Evolutionary conservation across 345 rosid genomes (phyloP).

Genomic region (Salix dunnii): DNA sequence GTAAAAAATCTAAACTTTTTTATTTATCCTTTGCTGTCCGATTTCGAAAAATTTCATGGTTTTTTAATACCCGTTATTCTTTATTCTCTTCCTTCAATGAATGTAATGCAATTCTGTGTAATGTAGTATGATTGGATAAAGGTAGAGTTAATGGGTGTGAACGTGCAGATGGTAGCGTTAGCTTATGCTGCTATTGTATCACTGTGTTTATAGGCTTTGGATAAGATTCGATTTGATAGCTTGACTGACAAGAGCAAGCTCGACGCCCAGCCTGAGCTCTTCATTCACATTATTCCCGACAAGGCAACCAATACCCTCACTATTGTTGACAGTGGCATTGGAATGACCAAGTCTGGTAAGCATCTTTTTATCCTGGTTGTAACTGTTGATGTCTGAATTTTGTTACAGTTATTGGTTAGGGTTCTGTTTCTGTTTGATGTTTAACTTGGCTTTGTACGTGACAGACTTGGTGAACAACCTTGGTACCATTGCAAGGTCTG

Average conservation of each 20-base stretch:
- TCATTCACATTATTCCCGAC: constrained; percentile 3
- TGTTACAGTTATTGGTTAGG: neutral
- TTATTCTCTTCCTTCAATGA: neutral
- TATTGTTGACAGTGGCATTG: constrained; percentile 4
- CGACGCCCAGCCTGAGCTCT: constrained; percentile 5
- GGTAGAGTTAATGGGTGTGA: neutral
- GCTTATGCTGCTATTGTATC: neutral
- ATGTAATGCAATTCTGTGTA: neutral
- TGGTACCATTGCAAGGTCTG: constrained; percentile 8
- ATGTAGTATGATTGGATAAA: neutral
- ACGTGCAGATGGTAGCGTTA: neutral
- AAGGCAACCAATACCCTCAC: neutral
- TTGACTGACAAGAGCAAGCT: constrained; percentile 10
- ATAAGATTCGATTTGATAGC: constrained; percentile 7
- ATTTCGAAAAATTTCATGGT: neutral
- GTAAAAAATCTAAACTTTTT: neutral
- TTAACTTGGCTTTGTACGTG: neutral
- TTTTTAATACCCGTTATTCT: no score
- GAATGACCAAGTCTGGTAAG: constrained; percentile 7
- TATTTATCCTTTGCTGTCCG: neutral
- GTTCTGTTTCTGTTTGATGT: neutral
- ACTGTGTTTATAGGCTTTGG: neutral
- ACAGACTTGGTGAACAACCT: constrained; percentile 2
- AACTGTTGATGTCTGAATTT: neutral
- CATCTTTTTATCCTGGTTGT: neutral